Evolutionary conservation across 192 early-diverging fungal species (phyloP), one percentile per base, ranked within the genome.

Genomic region (Backusella morwellensis): DNA sequence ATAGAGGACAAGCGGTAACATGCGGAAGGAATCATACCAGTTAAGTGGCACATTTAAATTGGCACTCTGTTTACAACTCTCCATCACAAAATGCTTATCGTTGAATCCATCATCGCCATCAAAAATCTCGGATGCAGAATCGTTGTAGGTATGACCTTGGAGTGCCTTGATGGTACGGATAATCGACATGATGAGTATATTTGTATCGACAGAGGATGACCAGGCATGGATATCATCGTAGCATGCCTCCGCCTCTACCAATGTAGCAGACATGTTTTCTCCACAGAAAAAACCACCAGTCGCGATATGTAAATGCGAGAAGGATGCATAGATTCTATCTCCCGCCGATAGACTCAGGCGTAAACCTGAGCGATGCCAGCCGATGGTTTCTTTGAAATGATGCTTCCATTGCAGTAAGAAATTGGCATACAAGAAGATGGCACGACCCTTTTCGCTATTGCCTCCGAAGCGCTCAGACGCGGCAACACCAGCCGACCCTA

Each of bases 81-180:
- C 80, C 19, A 23, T 32, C 8, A 81, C 42, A 71, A 81, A 81
- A 14, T 74, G 76, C 4, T 14, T 56, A 34, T 81, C 80, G 44
- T 78, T 74, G 29, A 81, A 81, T 23, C 71, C 77, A 78, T 81
- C 80, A 29, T 81, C 76, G 21, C 74, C 74, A 36, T 81, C 73
- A 74, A 81, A 81, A 4, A 81, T 70, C 11, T 66, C 44, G 5
- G 44, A 29, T 5, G 78, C 23, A 36, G 74, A 66, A 4, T 54
- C 6, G 11, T 54, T 67, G 35, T 50, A 74, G 1, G 80, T 81
- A 47, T 78, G 71, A 32, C 80, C 80, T 21, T 81, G 80, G 8
- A 81, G 59, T 23, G 80, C 72, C 35, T 78, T 78, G 54, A 78
- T 35, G 2, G 76, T 78, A 7, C 80, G 76, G 8, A 81, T 70